Evolutionary conservation across 2,329 filamentous ascomycete species (phyloP).

Genomic region (Cytospora leucostoma): DNA sequence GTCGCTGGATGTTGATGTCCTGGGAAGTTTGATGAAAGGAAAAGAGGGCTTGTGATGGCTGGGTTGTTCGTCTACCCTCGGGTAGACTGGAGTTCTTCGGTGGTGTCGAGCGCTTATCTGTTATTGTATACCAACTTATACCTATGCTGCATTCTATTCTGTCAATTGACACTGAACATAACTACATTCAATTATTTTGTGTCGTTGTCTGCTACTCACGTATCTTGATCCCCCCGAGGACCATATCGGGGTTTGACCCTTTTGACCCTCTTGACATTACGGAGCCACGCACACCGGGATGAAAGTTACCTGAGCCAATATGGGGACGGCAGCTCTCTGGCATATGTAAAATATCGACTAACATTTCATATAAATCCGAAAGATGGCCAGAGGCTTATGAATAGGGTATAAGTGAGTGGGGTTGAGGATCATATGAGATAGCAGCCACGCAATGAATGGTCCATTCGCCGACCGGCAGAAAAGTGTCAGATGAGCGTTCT

Average conservation of each 20-base stretch:
- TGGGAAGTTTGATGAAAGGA: background rate
- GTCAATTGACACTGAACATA: background rate
- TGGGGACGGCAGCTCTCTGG: background rate
- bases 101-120: background rate
- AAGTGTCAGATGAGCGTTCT: background rate
- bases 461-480: background rate
- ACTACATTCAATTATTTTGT: background rate
- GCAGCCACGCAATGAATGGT: background rate
- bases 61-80: background rate
- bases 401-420: background rate
- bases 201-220: too few relatives aligned
- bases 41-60: background rate
- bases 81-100: conserved; percentile 2
- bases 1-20: conserved; percentile 10
- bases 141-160: conserved; percentile 4
- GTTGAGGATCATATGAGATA: background rate
- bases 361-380: too few relatives aligned
- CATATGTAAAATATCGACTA: too few relatives aligned
- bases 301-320: background rate
- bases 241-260: background rate
- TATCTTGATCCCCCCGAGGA: background rate
- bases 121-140: conserved; percentile 12
- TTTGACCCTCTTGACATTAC: too few relatives aligned
- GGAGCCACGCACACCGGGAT: too few relatives aligned
- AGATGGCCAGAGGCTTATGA: too few relatives aligned